Base-by-base conservation (phyloP, 2,329 filamentous ascomycete genomes). In the Amphichorda felina region DNA sequence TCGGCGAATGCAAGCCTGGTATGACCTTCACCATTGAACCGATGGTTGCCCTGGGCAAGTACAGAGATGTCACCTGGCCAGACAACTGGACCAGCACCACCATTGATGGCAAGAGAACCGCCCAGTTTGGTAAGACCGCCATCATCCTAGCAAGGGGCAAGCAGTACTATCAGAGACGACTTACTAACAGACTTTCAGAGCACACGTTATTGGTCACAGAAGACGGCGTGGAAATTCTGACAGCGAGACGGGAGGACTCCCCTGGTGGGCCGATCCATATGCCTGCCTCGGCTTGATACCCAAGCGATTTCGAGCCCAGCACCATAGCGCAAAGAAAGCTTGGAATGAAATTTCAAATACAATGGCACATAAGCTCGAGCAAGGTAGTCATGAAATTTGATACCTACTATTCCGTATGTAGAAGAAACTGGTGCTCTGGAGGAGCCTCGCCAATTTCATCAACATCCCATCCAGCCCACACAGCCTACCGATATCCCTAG, bases 11-110 rank as follows among this genome's bases (percentile, higher is more conserved):
- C 40, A 95, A 95, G 64, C 80, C 85, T 1, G 91, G 91, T 36
- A 95, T 96, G 87, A 94, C 87, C 44, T 98, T 98, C 51, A 98
- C 91, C 1, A 98, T 98, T 41, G 91, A 98, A 63, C 91, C 91
- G 13, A 98, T 98, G 91, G 88, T 98, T 54, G 87, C 86, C 28
- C 59, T 95, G 37, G 91, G 91, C 39, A 88, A 84, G 41, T 84
- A 94, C 59, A 77, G 77, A 43, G 91, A 98, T 53, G 82, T 91
- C 56, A 96, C 87, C 1, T 98, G 91, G 91, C 91, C 91, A 1
- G 91, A 98, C 56, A 86, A 96, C 64, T 98, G 91, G 91, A 98
- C 91, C 1, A 94, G 87, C 59, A 84, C 85, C 5, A 98, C 91
- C 0, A 74, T 79, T 38, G 91, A 98, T 55, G 91, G 91, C 34